Base-by-base conservation (phyloP, 2,329 filamentous ascomycete species). In the Monilinia polystroma region DNA sequence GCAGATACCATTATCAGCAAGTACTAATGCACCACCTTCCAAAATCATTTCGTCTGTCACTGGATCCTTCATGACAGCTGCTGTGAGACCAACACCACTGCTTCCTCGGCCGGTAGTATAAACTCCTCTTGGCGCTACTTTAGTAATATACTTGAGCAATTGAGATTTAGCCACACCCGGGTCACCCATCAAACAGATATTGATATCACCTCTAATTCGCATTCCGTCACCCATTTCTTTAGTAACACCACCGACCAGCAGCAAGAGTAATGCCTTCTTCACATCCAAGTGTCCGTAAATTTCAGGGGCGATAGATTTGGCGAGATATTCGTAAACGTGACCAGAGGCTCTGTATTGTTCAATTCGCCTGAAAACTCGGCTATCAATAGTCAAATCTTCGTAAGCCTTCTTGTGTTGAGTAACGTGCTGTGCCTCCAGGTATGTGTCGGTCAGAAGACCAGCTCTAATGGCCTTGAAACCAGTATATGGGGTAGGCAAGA, bases 111-210 rank as follows among this genome's bases (percentile, higher is more conserved):
- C 90, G 68, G 90, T 92, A 2, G 90, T 93, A 79, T 93, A 93
- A 62, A 93, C 89, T 72, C 87, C 87, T 43, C 95, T 91, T 69
- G 95, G 95, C 1, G 95, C 94, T 41, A 99, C 95, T 81, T 99
- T 98, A 71, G 93, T 92, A 77, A 99, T 98, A 78, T 99, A 99
- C 80, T 97, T 98, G 72, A 99, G 85, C 72, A 99, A 82, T 81
- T 99, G 95, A 49, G 95, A 99, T 81, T 99, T 99, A 81, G 95
- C 95, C 76, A 99, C 95, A 92, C 95, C 95, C 77, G 95, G 95
- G 76, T 99, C 95, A 84, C 95, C 95, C 95, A 99, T 99, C 75
- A 99, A 81, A 78, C 95, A 98, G 70, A 99, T 90, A 80, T 99
- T 99, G 82, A 99, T 96, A 76, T 99, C 95, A 74, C 95, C 95